These are phyloP conservation scores for Trametes villosa DNA, from an alignment of 768 basidiomycete species.

Conservation along the genomic window DNA sequence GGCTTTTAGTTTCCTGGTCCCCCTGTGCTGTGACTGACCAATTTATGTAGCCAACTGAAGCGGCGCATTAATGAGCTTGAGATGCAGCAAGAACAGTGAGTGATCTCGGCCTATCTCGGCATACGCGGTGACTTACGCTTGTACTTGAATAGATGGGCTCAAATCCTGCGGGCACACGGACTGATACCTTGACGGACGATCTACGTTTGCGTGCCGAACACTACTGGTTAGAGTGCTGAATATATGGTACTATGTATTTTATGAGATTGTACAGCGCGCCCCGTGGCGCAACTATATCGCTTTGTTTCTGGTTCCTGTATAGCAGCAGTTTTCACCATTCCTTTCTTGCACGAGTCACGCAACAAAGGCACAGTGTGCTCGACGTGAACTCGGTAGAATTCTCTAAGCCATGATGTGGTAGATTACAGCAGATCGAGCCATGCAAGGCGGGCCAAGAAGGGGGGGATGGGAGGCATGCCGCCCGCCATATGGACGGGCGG, in stretches of 20 bases:
- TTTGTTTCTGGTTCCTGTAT: not conserved
- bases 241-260: slow-evolving; percentile 10
- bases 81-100: slow-evolving; percentile 81
- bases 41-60: slow-evolving; percentile 60
- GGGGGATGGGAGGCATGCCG: not conserved
- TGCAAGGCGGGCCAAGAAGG: not conserved
- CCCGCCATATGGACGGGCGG: too few relatives aligned
- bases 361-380: not conserved
- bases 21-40: not conserved
- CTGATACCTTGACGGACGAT: slow-evolving; percentile 43
- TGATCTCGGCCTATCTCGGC: slow-evolving; percentile 23
- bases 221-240: slow-evolving; percentile 10
- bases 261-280: not conserved
- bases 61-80: slow-evolving; percentile 71
- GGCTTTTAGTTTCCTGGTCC: slow-evolving; percentile 17
- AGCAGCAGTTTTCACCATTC: not conserved
- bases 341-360: not conserved
- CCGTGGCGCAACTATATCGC: not conserved
- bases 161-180: slow-evolving; percentile 55
- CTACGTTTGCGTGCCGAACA: not conserved
- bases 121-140: slow-evolving; percentile 9
- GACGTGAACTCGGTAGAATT: not conserved
- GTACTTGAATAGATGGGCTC: slow-evolving; percentile 58
- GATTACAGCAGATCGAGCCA: slow-evolving; percentile 11
- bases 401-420: slow-evolving; percentile 7